A percentile compares a stretch with the other conserved stretches of the same genome.
Conservation (phyloP, 1,284 basidiomycete species). For the Trichosporon sp. region DNA sequence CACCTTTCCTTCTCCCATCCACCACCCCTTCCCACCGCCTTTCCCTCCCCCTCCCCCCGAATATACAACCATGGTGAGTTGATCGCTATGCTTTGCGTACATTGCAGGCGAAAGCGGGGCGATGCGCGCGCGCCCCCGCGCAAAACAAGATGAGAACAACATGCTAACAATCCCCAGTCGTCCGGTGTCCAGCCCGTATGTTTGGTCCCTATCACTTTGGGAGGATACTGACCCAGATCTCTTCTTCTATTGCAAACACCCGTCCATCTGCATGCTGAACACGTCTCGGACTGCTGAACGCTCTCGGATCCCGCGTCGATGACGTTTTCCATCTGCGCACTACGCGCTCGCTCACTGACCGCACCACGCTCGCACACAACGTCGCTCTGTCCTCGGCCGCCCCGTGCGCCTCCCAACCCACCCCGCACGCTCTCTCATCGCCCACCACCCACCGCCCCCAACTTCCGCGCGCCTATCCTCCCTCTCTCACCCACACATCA, state of each 20-base stretch:
- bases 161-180: constrained; percentile 33
- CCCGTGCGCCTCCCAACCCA: neutral
- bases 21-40: neutral
- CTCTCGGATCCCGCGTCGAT: neutral
- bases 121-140: neutral
- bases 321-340: neutral
- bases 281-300: neutral
- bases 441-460: neutral
- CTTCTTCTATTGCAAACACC: neutral
- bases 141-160: neutral
- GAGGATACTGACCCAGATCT: neutral
- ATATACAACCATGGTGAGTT: constrained; percentile 4
- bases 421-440: neutral
- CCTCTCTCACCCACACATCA: neutral
- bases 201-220: constrained; percentile 20
- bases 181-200: constrained; percentile 52
- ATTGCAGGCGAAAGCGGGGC: neutral
- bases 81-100: neutral
- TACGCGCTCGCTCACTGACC: neutral
- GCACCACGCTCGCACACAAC: neutral
- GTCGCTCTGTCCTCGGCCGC: constrained; percentile 10
- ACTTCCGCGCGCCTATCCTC: neutral
- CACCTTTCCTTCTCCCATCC: constrained; percentile 3
- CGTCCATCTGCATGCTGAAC: neutral
- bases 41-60: neutral